These are phyloP conservation scores for Clonostachys rhizophaga DNA, from an alignment of 2,329 filamentous ascomycete species.

Conservation along the genomic window DNA sequence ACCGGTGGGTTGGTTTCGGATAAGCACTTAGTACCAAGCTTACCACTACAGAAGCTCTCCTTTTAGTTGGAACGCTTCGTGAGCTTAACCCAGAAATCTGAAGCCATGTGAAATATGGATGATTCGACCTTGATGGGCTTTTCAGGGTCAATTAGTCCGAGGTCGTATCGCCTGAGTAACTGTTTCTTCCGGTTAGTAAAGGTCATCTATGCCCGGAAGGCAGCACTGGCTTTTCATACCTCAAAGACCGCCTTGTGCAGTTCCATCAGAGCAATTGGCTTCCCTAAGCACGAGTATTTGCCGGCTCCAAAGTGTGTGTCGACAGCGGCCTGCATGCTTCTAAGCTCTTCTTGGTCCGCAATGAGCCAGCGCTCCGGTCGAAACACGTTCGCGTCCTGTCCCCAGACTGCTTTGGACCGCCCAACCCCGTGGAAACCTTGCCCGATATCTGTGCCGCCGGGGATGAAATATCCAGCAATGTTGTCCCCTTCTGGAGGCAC, in stretches of 20 bases:
- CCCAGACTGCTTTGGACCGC: constrained; percentile 41
- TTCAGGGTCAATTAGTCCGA: constrained; percentile 23
- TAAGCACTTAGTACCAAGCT: not conserved
- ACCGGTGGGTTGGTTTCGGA: too few species aligned
- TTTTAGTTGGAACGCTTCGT: constrained; percentile 9
- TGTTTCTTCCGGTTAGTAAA: not conserved
- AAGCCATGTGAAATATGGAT: constrained; percentile 25
- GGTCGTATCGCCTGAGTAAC: constrained; percentile 11
- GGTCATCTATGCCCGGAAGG: too few species aligned
- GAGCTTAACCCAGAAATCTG: constrained; percentile 26
- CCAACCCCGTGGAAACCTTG: constrained; percentile 51
- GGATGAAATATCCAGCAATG: constrained; percentile 42
- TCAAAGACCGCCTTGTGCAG: constrained; percentile 41
- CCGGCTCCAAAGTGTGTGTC: constrained; percentile 42
- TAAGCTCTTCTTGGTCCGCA: constrained; percentile 18
- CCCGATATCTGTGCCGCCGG: constrained; percentile 46
- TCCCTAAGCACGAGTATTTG: constrained; percentile 37
- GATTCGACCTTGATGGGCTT: constrained; percentile 22
- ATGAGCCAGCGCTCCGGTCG: constrained; percentile 51
- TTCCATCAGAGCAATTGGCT: constrained; percentile 41
- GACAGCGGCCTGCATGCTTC: constrained; percentile 25
- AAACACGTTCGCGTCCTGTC: constrained; percentile 44
- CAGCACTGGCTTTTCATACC: constrained; percentile 20
- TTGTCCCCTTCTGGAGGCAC: constrained; percentile 46
- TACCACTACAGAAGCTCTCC: not conserved